A percentile compares a stretch with the other conserved stretches of the same genome.
phyloP scores from a whole-genome alignment of 1,139 yeast genomes.

The Yamadazyma siamensis region DNA sequence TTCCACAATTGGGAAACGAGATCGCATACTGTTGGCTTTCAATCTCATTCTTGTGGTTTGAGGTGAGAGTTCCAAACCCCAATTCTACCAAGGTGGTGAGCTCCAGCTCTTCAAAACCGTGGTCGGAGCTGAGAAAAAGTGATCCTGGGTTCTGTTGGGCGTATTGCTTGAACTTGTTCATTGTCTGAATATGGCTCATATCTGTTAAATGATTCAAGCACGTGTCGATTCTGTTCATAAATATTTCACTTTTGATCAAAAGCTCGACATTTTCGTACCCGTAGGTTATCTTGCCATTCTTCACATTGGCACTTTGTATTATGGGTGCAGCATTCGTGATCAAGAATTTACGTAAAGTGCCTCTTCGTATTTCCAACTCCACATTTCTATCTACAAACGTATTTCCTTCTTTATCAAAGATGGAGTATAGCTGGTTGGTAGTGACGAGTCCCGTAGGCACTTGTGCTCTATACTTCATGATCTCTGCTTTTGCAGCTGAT shows the following conservation, averaged over 20 bases:
- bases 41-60: constrained; percentile 47
- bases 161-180: constrained; percentile 23
- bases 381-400: constrained; percentile 44
- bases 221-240: constrained; percentile 10
- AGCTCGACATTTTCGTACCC: constrained; percentile 47
- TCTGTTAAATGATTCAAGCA: constrained; percentile 1
- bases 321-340: constrained; percentile 47
- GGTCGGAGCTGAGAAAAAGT: constrained; percentile 23
- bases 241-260: constrained; percentile 25
- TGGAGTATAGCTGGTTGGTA: constrained; percentile 37
- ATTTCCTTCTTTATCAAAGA: constrained; percentile 38
- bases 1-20: constrained; percentile 63
- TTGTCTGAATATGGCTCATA: constrained; percentile 3
- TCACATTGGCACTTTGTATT: constrained; percentile 35
- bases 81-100: constrained; percentile 36
- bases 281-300: constrained; percentile 38
- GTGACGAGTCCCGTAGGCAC: constrained; percentile 37
- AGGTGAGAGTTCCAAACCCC: constrained; percentile 55
- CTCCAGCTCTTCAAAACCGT: constrained; percentile 26
- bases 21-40: constrained; percentile 44
- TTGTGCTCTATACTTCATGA: constrained; percentile 30
- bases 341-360: constrained; percentile 34
- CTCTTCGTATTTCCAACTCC: constrained; percentile 33
- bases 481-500: constrained; percentile 34
- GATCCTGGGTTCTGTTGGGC: constrained; percentile 27